Conservation (phyloP, 1,139 yeast species). For the Yamadazyma dendronema region DNA sequence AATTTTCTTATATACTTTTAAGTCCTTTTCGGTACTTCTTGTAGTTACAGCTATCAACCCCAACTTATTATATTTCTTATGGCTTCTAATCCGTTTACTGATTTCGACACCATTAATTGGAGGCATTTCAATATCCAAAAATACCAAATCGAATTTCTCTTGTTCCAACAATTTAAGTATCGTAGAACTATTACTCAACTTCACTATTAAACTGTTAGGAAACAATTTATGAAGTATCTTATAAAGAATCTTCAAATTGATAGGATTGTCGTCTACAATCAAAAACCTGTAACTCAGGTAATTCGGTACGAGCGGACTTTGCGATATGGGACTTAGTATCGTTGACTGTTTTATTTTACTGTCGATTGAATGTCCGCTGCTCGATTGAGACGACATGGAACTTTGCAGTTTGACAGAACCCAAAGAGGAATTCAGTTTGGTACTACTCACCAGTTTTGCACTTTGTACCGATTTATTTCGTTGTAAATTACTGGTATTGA, state of each 20-base stretch:
- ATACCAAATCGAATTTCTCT: slow-evolving; percentile 32
- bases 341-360: slow-evolving; percentile 12
- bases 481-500: slow-evolving; percentile 12
- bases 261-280: slow-evolving; percentile 44
- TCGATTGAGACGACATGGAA: slow-evolving; percentile 10
- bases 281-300: slow-evolving; percentile 28
- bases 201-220: slow-evolving; percentile 31
- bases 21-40: slow-evolving; percentile 25
- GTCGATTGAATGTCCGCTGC: slow-evolving; percentile 8
- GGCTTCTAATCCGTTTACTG: slow-evolving; percentile 27
- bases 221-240: slow-evolving; percentile 33
- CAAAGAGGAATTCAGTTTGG: slow-evolving; percentile 10
- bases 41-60: slow-evolving; percentile 48
- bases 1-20: slow-evolving; percentile 26
- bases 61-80: slow-evolving; percentile 18
- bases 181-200: slow-evolving; percentile 31
- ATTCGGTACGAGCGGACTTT: slow-evolving; percentile 23
- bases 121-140: slow-evolving; percentile 51
- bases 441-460: slow-evolving; percentile 9
- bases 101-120: slow-evolving; percentile 42
- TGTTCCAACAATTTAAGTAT: slow-evolving; percentile 23
- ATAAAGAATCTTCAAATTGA: slow-evolving; percentile 39
- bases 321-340: slow-evolving; percentile 15
- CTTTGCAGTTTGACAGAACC: slow-evolving; percentile 9
- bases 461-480: slow-evolving; percentile 15